phyloP scores from a whole-genome alignment of 2,329 filamentous ascomycete species.

The Penicillium sumatraense region DNA sequence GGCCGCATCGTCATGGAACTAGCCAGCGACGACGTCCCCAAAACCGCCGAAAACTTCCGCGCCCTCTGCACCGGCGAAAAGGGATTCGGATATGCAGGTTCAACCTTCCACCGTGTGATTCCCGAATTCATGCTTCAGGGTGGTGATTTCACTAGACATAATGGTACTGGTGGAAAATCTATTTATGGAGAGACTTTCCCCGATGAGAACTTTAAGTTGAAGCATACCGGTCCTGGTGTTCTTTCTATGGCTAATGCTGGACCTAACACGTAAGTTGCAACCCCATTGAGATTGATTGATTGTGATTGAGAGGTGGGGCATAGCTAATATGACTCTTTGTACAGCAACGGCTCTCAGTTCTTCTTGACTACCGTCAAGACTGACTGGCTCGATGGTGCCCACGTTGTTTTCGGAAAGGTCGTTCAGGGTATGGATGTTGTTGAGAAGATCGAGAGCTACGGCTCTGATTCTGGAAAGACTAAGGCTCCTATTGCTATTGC shows the following conservation, averaged over 20 bases:
- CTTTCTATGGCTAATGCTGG: slow-evolving; percentile 11
- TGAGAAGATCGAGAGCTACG: slow-evolving; percentile 8
- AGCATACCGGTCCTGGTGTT: slow-evolving; percentile 5
- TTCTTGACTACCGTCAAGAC: slow-evolving; percentile 66
- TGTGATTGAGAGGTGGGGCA: no score
- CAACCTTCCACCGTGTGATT: slow-evolving; percentile 87
- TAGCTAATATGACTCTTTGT: neutral
- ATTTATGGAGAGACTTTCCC: slow-evolving; percentile 16
- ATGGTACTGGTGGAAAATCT: slow-evolving; percentile 7
- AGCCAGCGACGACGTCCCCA: neutral
- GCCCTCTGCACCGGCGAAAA: neutral
- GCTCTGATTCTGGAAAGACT: no score
- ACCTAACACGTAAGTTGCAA: neutral
- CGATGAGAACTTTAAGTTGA: slow-evolving; percentile 9
- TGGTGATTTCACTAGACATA: neutral
- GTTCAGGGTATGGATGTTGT: neutral
- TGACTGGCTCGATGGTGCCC: slow-evolving; percentile 62
- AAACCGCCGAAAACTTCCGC: slow-evolving; percentile 1
- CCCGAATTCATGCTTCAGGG: slow-evolving; percentile 71
- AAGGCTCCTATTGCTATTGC: no score
- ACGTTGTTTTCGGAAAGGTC: slow-evolving; percentile 60
- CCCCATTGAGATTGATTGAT: neutral
- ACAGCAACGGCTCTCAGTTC: slow-evolving; percentile 43
- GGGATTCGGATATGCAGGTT: slow-evolving; percentile 63
- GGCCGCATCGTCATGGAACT: neutral